Percentiles rank a stretch among this genome's conserved stretches.
phyloP scores from a whole-genome alignment of 1,139 yeast genomes.

The Groenewaldozyma sp. region DNA sequence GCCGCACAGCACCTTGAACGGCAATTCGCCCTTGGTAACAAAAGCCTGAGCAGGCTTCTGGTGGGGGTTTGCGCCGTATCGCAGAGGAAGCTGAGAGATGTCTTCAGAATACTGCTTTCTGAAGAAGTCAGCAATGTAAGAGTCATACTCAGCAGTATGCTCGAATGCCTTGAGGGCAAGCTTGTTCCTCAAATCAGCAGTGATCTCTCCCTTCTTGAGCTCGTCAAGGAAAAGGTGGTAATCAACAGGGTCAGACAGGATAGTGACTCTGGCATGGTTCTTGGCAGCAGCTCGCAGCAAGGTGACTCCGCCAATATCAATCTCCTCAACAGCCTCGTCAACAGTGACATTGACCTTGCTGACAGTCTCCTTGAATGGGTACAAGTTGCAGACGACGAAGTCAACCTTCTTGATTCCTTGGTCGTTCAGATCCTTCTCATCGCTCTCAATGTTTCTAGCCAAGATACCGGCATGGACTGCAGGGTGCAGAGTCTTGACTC shows the following conservation, averaged over 20 bases:
- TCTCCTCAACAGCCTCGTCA: conserved; percentile 96
- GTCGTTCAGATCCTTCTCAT: conserved; percentile 74
- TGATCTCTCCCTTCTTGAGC: conserved; percentile 68
- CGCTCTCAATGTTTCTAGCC: conserved; percentile 85
- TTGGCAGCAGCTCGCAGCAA: conserved; percentile 96
- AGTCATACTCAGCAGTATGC: conserved; percentile 96
- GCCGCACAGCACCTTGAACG: conserved; percentile 88
- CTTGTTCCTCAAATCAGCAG: conserved; percentile 64
- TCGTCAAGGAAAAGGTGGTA: conserved; percentile 81
- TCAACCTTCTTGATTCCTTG: conserved; percentile 95
- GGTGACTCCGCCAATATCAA: conserved; percentile 98
- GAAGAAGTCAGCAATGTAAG: conserved; percentile 92
- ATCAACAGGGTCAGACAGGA: conserved; percentile 87
- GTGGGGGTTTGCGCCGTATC: conserved; percentile 99
- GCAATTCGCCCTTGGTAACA: conserved; percentile 77
- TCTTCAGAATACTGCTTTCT: conserved; percentile 94
- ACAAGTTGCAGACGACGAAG: conserved; percentile 91
- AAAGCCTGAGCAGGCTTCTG: conserved; percentile 98
- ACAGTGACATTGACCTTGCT: conserved; percentile 92
- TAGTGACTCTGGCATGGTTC: conserved; percentile 93
- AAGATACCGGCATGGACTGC: conserved; percentile 98
- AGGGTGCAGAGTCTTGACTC: conserved; percentile 97
- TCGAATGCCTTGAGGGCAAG: conserved; percentile 95
- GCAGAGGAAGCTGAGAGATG: conserved; percentile 77
- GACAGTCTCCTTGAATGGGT: conserved; percentile 96